A percentile compares a stretch with the other conserved stretches of the same genome.
Conservation (phyloP, 192 early-diverging fungal genomes). For the Thamnidium elegans region DNA sequence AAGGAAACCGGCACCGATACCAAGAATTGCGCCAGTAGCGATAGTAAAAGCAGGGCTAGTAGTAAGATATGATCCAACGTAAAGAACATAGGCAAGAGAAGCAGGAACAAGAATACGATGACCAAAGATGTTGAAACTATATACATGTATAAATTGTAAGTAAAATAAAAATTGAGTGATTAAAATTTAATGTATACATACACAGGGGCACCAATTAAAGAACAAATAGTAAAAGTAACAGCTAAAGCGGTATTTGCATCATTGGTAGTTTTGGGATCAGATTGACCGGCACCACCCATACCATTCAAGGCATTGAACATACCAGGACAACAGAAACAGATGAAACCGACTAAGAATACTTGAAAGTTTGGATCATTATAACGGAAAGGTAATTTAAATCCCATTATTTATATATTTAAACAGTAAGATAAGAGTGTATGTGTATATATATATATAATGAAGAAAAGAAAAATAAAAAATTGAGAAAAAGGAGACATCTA, state of each 20-base stretch:
- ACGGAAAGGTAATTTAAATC: slow-evolving; percentile 26
- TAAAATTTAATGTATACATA: slow-evolving; percentile 1
- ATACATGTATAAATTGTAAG: no score
- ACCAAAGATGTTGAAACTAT: slow-evolving; percentile 78
- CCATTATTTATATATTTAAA: slow-evolving; percentile 8
- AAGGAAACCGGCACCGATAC: slow-evolving; percentile 76
- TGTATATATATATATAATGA: slow-evolving; percentile 5
- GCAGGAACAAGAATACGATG: slow-evolving; percentile 66
- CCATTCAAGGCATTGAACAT: slow-evolving; percentile 67
- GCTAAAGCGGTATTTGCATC: slow-evolving; percentile 81
- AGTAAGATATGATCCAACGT: slow-evolving; percentile 73
- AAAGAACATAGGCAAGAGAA: slow-evolving; percentile 69
- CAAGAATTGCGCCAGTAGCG: slow-evolving; percentile 72
- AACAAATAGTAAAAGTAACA: slow-evolving; percentile 73
- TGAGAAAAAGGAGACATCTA: neutral
- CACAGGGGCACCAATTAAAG: slow-evolving; percentile 68
- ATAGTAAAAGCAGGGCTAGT: slow-evolving; percentile 62
- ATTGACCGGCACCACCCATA: slow-evolving; percentile 65
- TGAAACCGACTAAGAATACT: slow-evolving; percentile 36
- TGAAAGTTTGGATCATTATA: slow-evolving; percentile 33
- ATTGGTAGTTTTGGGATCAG: slow-evolving; percentile 59
- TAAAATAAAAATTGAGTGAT: slow-evolving; percentile 58
- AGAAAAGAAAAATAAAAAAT: neutral
- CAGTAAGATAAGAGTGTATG: neutral
- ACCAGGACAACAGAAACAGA: slow-evolving; percentile 45